Percentiles rank a stretch among this genome's conserved stretches.
These are phyloP conservation scores for Aspergillus caelatus DNA, from an alignment of 2,329 filamentous ascomycete species.

Conservation along the genomic window DNA sequence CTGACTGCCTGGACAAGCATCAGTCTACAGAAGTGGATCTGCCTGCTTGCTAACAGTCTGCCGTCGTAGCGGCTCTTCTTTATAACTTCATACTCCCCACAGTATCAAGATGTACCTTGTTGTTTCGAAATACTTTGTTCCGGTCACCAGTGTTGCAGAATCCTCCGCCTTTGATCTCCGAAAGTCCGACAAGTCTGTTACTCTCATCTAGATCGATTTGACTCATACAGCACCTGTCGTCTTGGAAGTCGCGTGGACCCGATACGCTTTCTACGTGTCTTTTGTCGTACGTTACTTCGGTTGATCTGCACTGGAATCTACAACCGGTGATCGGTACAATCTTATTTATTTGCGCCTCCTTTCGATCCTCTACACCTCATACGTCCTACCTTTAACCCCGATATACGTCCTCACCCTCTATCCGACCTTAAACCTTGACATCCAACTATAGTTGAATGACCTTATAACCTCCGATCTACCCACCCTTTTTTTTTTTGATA, in stretches of 20 bases:
- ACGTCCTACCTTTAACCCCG: background rate
- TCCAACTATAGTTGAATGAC: background rate
- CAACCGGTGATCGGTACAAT: conserved; percentile 31
- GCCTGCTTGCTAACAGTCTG: conserved; percentile 39
- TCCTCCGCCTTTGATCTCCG: conserved; percentile 35
- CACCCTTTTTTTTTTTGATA: conserved; percentile 10
- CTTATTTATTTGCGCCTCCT: conserved; percentile 14
- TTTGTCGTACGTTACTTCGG: conserved; percentile 19
- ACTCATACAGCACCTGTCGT: conserved; percentile 14
- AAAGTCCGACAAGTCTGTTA: conserved; percentile 30
- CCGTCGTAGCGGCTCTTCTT: conserved; percentile 32
- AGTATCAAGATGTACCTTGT: conserved; percentile 45
- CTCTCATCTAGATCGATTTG: conserved; percentile 25
- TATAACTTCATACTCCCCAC: conserved; percentile 24
- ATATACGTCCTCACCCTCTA: background rate
- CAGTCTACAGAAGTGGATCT: conserved; percentile 22
- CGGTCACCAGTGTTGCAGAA: conserved; percentile 42
- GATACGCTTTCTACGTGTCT: conserved; percentile 19
- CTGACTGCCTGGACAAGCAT: conserved; percentile 35
- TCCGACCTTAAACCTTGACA: background rate
- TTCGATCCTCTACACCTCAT: conserved; percentile 5
- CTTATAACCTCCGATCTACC: conserved; percentile 1
- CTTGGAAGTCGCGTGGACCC: conserved; percentile 20
- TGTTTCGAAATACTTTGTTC: conserved; percentile 34
- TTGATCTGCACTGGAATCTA: conserved; percentile 28